Evolutionary conservation across 805 yeast species (phyloP).

Genomic region (Myxozyma lipomycoides): DNA sequence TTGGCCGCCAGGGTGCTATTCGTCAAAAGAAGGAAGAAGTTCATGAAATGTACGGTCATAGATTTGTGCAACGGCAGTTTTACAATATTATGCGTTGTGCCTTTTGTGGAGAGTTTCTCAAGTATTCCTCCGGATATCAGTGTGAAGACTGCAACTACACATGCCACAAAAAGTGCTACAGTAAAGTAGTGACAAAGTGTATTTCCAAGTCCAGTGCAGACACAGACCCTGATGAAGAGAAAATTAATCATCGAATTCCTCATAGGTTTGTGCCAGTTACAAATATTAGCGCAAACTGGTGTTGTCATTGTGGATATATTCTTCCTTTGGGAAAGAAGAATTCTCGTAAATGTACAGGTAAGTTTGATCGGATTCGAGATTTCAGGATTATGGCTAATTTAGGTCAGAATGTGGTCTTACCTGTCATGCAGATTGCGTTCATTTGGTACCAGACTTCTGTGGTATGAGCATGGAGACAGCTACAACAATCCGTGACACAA

Average conservation of each 20-base stretch:
- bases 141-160: constrained; percentile 76
- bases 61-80: constrained; percentile 90
- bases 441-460: constrained; percentile 95
- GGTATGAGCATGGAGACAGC: constrained; percentile 99
- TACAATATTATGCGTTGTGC: constrained; percentile 98
- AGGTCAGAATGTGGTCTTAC: constrained; percentile 70
- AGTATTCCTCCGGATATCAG: constrained; percentile 71
- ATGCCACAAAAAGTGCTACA: constrained; percentile 74
- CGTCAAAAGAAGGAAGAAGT: constrained; percentile 77
- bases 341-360: constrained; percentile 55
- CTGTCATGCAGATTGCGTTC: constrained; percentile 91
- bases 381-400: constrained; percentile 37
- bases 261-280: constrained; percentile 91
- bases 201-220: constrained; percentile 69
- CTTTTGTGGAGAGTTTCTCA: constrained; percentile 89
- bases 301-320: constrained; percentile 97
- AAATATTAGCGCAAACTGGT: constrained; percentile 97
- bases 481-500: constrained; percentile 77
- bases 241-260: constrained; percentile 92
- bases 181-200: constrained; percentile 75
- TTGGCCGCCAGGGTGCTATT: constrained; percentile 97
- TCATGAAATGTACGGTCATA: constrained; percentile 81
- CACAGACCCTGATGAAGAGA: constrained; percentile 64
- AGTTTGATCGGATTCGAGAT: not conserved
- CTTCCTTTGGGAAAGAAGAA: constrained; percentile 93